Percentiles rank a stretch among this genome's conserved stretches.
These are phyloP conservation scores for Plectranthus barbatus DNA, from an alignment of 257 asterid species.

Conservation along the genomic window DNA sequence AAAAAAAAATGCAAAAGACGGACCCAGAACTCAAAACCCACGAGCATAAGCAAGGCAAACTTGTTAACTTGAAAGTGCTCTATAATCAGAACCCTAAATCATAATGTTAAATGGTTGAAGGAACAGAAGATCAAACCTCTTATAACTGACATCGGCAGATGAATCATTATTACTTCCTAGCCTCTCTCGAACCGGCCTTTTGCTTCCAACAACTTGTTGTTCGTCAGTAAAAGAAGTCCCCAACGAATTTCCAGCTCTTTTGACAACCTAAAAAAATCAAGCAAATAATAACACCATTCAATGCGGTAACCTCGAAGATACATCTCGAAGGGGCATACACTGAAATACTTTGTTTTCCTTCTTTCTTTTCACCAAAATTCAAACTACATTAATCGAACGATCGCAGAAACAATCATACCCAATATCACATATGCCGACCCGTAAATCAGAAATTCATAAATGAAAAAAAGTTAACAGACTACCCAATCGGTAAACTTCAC, in stretches of 20 bases:
- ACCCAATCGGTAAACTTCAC: not conserved
- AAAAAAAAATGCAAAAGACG: not conserved
- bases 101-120: not conserved
- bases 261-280: conserved; percentile 56
- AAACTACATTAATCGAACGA: not conserved
- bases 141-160: conserved; percentile 27
- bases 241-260: conserved; percentile 38
- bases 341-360: not conserved
- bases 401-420: not conserved
- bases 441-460: not conserved
- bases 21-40: not conserved
- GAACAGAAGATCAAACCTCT: conserved; percentile 43
- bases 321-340: not conserved
- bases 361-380: not conserved
- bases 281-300: not conserved
- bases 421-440: not conserved
- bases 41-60: not conserved
- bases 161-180: conserved; percentile 61
- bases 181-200: conserved; percentile 76
- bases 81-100: not conserved
- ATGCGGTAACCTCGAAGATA: not conserved
- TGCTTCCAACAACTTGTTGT: conserved; percentile 44
- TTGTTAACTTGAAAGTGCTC: not conserved
- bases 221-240: conserved; percentile 26
- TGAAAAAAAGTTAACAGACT: not conserved